Conservation (phyloP, 805 yeast genomes). For the Kregervanrija delftensis region DNA sequence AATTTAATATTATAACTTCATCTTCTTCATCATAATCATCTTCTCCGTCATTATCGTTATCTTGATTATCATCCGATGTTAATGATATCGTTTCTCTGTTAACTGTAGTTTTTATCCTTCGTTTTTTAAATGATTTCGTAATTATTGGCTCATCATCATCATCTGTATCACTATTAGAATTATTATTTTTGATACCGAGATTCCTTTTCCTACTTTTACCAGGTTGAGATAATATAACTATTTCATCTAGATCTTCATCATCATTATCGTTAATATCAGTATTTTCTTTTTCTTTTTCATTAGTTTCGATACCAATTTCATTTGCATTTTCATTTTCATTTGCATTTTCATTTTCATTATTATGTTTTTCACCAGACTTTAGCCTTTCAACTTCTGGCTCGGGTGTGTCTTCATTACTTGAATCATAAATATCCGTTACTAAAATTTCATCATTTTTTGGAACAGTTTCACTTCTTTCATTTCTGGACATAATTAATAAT, state of each 20-base stretch:
- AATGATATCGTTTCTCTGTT: no score
- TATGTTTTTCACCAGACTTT: background rate
- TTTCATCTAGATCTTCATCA: background rate
- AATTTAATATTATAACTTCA: constrained; percentile 26
- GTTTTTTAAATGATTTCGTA: no score
- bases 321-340: no score
- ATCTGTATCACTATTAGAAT: no score
- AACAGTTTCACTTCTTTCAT: background rate
- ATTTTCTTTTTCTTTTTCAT: background rate
- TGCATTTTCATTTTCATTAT: background rate
- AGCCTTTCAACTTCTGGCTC: background rate
- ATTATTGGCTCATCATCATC: no score
- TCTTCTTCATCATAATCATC: constrained; percentile 21
- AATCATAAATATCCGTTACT: background rate
- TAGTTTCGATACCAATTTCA: background rate
- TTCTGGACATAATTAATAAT: no score
- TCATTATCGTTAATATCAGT: background rate
- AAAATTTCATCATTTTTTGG: background rate
- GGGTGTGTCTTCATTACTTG: background rate
- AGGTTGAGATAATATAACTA: no score
- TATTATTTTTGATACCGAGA: no score
- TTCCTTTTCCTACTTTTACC: no score
- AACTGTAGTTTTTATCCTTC: no score
- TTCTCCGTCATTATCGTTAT: constrained; percentile 2
- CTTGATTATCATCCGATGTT: background rate